Evolutionary conservation across 208 protist genomes (phyloP), one percentile per base, ranked within the genome.

Genomic region (Spongospora subterranea): DNA sequence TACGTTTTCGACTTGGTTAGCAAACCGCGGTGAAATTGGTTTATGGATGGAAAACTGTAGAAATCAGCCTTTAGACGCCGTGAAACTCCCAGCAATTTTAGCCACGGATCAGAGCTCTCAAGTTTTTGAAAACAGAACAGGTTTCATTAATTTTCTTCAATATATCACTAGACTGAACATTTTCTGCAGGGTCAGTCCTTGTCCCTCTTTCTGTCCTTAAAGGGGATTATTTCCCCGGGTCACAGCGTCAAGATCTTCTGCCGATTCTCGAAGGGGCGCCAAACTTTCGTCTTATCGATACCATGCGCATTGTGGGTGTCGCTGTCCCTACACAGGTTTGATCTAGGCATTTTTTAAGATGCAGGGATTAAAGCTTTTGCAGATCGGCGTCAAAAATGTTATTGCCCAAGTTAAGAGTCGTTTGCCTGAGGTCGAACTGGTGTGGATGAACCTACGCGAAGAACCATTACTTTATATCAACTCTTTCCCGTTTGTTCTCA

Each of bases 401-500:
- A 82, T 82, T 43, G 6, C 71, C n/a, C 17, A 82, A 82, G 71
- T 82, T 20, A 82, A 82, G n/a, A 6, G 40, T 6, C 71, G 35
- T 13, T n/a, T 82, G 35, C 71, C 71, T 43, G n/a, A 82, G 6
- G 17, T 82, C 11, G 71, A 82, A 6, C 35, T 82, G 6, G 71
- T 82, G 6, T 82, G 71, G 71, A 43, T 82, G 35, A 82, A 43
- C n/a, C n/a, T 82, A 45, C 71, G 71, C 11, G 71, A 82, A 82
- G 71, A 82, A 82, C 71, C 71, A n/a, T 82, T 82, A n/a, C 17
- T 82, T 35, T 82, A 82, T 43, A 43, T 82, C 40, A 82, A 82
- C 71, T 6, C 6, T 43, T 82, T 82, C n/a, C 71, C 71, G 40
- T 82, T 82, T 43, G 71, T 82, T 82, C 35, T 82, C 11, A 82